These are phyloP conservation scores for Mariannaea sp. DNA, from an alignment of 2,329 filamentous ascomycete genomes.

Conservation along the genomic window DNA sequence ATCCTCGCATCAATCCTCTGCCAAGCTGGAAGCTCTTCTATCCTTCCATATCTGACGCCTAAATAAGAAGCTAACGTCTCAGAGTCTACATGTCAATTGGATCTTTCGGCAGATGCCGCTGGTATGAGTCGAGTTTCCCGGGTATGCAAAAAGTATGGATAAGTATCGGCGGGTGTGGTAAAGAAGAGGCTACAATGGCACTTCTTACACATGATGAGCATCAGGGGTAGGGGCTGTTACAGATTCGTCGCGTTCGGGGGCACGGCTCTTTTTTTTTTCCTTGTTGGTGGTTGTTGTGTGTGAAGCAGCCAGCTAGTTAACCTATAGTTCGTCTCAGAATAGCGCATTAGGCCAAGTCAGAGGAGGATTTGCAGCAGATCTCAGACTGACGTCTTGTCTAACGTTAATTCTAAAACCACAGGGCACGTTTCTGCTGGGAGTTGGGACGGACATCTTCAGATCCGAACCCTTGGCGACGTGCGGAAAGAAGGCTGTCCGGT, in stretches of 20 bases:
- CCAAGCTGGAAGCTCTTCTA: background rate
- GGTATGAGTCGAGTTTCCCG: background rate
- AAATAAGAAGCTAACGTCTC: background rate
- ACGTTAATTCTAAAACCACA: too few species aligned
- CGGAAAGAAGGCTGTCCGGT: too few species aligned
- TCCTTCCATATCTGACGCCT: background rate
- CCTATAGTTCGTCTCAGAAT: slow-evolving; percentile 6
- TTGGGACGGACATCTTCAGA: too few species aligned
- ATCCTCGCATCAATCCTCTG: too few species aligned
- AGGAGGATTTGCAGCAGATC: background rate
- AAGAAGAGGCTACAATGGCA: slow-evolving; percentile 16
- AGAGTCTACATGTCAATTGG: background rate
- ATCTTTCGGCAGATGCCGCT: background rate
- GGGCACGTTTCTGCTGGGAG: too few species aligned
- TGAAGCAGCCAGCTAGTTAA: background rate
- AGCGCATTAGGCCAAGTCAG: slow-evolving; percentile 11
- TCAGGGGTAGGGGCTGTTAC: slow-evolving; percentile 16
- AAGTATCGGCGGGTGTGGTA: background rate
- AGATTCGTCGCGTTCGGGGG: slow-evolving; percentile 8
- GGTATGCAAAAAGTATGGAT: slow-evolving; percentile 8
- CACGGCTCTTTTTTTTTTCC: too few species aligned
- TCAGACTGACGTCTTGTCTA: background rate
- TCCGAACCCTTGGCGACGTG: too few species aligned
- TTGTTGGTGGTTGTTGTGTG: background rate
- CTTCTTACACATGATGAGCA: slow-evolving; percentile 21